Conservation (phyloP, 2,329 filamentous ascomycete species). For the Colletotrichum falcatum region DNA sequence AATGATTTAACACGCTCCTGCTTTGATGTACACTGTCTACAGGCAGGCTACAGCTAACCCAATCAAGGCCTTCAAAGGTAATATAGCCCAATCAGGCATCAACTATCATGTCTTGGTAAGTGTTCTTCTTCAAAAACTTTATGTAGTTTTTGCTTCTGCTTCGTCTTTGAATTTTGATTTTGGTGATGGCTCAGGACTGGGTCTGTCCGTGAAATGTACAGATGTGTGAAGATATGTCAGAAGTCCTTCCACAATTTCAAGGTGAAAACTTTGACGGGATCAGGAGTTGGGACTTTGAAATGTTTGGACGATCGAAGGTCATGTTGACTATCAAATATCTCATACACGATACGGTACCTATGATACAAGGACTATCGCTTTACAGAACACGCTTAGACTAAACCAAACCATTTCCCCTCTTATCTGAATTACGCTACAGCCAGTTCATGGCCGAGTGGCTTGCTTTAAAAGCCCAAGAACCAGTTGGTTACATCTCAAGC, state of each 20-base stretch:
- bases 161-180: neutral
- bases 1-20: too few relatives aligned
- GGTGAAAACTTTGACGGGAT: neutral
- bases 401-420: neutral
- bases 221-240: too few relatives aligned
- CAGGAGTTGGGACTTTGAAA: too few relatives aligned
- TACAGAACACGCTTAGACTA: neutral
- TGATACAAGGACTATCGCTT: neutral
- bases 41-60: too few relatives aligned
- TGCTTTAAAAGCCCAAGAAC: slow-evolving; percentile 23
- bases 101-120: neutral
- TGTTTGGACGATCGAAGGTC: neutral
- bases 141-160: neutral
- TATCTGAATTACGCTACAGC: slow-evolving; percentile 5
- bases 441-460: neutral
- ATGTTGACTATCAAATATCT: neutral
- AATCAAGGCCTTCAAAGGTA: too few relatives aligned
- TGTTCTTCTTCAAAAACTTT: neutral
- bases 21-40: too few relatives aligned
- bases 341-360: neutral
- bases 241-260: neutral
- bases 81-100: too few relatives aligned
- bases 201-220: too few relatives aligned
- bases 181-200: neutral
- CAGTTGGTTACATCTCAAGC: slow-evolving; percentile 19